Evolutionary conservation across 805 yeast genomes (phyloP), one percentile per base, ranked within the genome.

Genomic region (Tetrapisispora pingtungensis): DNA sequence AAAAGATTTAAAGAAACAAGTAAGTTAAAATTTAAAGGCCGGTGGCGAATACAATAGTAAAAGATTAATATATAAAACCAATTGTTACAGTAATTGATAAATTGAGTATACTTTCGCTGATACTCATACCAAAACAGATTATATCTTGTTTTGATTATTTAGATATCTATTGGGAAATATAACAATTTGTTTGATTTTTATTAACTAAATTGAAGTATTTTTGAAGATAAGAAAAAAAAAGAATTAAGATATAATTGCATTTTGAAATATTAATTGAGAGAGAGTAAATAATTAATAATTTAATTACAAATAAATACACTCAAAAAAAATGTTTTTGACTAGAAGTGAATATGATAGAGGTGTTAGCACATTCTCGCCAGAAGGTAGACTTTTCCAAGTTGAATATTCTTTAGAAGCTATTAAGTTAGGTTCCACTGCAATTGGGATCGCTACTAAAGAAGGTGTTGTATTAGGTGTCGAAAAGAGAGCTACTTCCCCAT

Each of bases 321-420:
- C n/a, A n/a, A n/a, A n/a, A n/a, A 26, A 12, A 28, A 93, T 93
- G 99, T 93, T 93, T 69, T 76, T 93, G 54, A 93, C 99, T n/a
- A 84, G 99, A 81, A 84, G 95, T 69, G 99, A 93, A 73, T 93
- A 93, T 66, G 99, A 93, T 64, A 84, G 99, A 66, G 99, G 98
- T 51, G 98, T 93, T 41, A 84, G 94, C 59, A 94, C 99, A 8
- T 93, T 94, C 66, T 89, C 97, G 1, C 99, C 99, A 22, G 98
- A 94, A 65, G 99, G 99, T 22, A 84, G 99, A 62, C 71, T 93
- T 49, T 93, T 93, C 70, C 98, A 93, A 69, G 98, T 93, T 36
- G 98, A 93, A 65, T 93, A 93, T 65, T 93, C 98, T 10, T 70
- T 93, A 46, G 98, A 93, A 66, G 98, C 98, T 39, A 93, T 93